phyloP scores from a whole-genome alignment of 2,329 filamentous ascomycete species.

The Akanthomyces lecanii region DNA sequence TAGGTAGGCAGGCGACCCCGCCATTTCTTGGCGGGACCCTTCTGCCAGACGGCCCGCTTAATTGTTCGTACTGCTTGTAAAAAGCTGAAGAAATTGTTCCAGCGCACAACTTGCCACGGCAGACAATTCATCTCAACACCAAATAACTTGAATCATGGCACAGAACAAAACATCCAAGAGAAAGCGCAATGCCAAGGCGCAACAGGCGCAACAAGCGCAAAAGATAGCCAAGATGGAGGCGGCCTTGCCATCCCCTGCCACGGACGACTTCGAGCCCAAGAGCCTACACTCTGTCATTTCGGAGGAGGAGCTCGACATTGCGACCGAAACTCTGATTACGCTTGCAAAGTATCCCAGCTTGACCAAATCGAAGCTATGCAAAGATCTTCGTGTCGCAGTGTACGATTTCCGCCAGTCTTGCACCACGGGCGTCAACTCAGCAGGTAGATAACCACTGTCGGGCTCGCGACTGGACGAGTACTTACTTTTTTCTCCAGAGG shows the following conservation, averaged over 20 bases:
- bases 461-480: constrained; percentile 10
- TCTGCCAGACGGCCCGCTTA: background rate
- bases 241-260: constrained; percentile 35
- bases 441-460: constrained; percentile 32
- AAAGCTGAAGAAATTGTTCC: background rate
- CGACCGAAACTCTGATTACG: constrained; percentile 58
- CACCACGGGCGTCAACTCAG: constrained; percentile 60
- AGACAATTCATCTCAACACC: background rate
- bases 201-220: constrained; percentile 28
- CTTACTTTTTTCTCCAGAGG: constrained; percentile 32
- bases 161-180: constrained; percentile 45
- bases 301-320: constrained; percentile 62
- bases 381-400: constrained; percentile 61
- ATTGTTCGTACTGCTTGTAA: too few relatives aligned
- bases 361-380: constrained; percentile 66
- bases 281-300: constrained; percentile 53
- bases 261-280: constrained; percentile 39
- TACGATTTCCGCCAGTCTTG: constrained; percentile 67
- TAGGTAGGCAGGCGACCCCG: background rate
- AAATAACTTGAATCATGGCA: constrained; percentile 30
- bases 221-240: constrained; percentile 40
- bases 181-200: constrained; percentile 37
- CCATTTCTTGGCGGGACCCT: background rate
- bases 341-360: constrained; percentile 56
- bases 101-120: background rate